A percentile compares a stretch with the other conserved stretches of the same genome.
Evolutionary conservation across 192 early-diverging fungal genomes (phyloP).

Genomic region (Coemansia sp.): DNA sequence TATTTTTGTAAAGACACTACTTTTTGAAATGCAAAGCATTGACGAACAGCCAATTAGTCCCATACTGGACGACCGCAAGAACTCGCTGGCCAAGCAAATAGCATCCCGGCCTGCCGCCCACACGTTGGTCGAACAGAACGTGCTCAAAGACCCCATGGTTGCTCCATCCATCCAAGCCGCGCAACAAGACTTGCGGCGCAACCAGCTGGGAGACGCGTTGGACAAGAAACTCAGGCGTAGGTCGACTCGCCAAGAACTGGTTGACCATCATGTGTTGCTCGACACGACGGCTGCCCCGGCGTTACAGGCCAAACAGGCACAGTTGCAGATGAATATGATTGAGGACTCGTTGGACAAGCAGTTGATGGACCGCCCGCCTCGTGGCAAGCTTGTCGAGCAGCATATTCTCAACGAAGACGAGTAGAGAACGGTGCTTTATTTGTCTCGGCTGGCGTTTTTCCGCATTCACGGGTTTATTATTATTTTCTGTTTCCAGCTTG

Average conservation of each 20-base stretch:
- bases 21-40: background rate
- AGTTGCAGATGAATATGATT: conserved; percentile 36
- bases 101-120: conserved; percentile 56
- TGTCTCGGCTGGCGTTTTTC: too few species aligned
- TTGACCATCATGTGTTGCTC: conserved; percentile 61
- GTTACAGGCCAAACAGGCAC: conserved; percentile 34
- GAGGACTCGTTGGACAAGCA: conserved; percentile 61
- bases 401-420: conserved; percentile 55
- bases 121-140: conserved; percentile 60
- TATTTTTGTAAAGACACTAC: background rate
- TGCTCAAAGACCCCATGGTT: conserved; percentile 56
- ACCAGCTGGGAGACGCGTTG: conserved; percentile 54
- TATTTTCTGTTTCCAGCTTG: too few species aligned
- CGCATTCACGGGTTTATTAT: too few species aligned
- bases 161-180: conserved; percentile 44
- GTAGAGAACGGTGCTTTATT: background rate
- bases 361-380: conserved; percentile 58
- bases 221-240: conserved; percentile 60
- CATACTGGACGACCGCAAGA: conserved; percentile 1
- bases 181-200: conserved; percentile 31
- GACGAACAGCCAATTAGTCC: conserved; percentile 12
- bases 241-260: conserved; percentile 59
- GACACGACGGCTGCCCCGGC: conserved; percentile 36
- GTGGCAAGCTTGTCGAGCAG: conserved; percentile 60
- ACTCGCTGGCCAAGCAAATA: conserved; percentile 32